Evolutionary conservation across 495 filamentous ascomycete genomes (phyloP).

Genomic region (Pyronema omphalodes): DNA sequence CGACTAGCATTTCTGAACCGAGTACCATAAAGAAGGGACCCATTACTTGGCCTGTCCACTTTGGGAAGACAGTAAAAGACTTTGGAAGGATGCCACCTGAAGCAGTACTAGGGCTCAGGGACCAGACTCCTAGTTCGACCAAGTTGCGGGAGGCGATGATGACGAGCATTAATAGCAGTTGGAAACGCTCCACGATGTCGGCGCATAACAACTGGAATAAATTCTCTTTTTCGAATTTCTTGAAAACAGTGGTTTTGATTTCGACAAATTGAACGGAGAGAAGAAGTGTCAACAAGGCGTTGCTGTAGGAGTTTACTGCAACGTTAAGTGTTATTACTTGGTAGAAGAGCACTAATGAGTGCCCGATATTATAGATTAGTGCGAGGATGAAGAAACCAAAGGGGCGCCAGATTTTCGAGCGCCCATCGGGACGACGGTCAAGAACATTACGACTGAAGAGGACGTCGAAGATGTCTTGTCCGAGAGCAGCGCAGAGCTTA

Average conservation of each 20-base stretch:
- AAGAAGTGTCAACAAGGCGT: slow-evolving; percentile 76
- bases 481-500: slow-evolving; percentile 69
- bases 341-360: slow-evolving; percentile 78
- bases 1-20: slow-evolving; percentile 89
- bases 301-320: slow-evolving; percentile 96
- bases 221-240: slow-evolving; percentile 94
- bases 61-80: slow-evolving; percentile 74
- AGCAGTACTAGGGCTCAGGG: slow-evolving; percentile 31
- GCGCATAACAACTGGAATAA: slow-evolving; percentile 91
- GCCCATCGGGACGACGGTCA: slow-evolving; percentile 66
- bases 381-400: slow-evolving; percentile 81
- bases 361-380: slow-evolving; percentile 55
- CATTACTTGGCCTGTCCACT: slow-evolving; percentile 72
- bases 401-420: slow-evolving; percentile 80
- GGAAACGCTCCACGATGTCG: slow-evolving; percentile 92
- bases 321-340: slow-evolving; percentile 96
- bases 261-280: slow-evolving; percentile 95
- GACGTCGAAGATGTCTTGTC: slow-evolving; percentile 91
- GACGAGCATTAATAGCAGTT: slow-evolving; percentile 88
- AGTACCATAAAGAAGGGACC: slow-evolving; percentile 84
- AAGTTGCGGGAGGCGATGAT: slow-evolving; percentile 93
- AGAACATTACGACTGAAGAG: slow-evolving; percentile 84
- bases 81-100: slow-evolving; percentile 55
- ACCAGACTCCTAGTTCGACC: slow-evolving; percentile 68
- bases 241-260: slow-evolving; percentile 94